Evolutionary conservation across 139 green algal species (phyloP), one percentile per base, ranked within the genome.

Genomic region (Edaphochlamys debaryana): DNA sequence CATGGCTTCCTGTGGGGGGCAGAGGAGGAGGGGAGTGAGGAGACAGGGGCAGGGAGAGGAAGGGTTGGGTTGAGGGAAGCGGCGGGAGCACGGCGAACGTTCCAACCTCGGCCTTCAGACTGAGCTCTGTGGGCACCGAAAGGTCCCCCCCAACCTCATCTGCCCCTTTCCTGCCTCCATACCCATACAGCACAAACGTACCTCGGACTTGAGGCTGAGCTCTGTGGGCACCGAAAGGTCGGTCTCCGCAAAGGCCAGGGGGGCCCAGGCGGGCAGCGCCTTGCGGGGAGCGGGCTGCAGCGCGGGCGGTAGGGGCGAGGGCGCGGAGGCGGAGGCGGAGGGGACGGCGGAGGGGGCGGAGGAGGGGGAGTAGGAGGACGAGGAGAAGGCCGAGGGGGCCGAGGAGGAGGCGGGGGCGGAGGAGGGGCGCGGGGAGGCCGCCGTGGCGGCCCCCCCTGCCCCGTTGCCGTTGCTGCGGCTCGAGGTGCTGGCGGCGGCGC

Each of bases 1-100:
- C 77, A 88, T 29, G 4, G 89, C 85, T 0, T 88, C 84, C 89
- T 95, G 86, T 37, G 69, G 19, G 6, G 37, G 37, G n/a, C n/a
- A n/a, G n/a, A n/a, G n/a, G n/a, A n/a, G n/a, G n/a, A n/a, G n/a
- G n/a, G n/a, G n/a, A n/a, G n/a, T n/a, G n/a, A n/a, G n/a, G n/a
- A n/a, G n/a, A n/a, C n/a, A n/a, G n/a, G n/a, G n/a, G n/a, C n/a
- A n/a, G n/a, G n/a, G n/a, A n/a, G n/a, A n/a, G n/a, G n/a, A n/a
- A n/a, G n/a, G n/a, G n/a, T n/a, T n/a, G n/a, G n/a, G n/a, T n/a
- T n/a, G n/a, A n/a, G n/a, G n/a, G n/a, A n/a, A n/a, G n/a, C n/a
- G n/a, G n/a, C n/a, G n/a, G n/a, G n/a, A n/a, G n/a, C n/a, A n/a
- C n/a, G n/a, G n/a, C n/a, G n/a, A n/a, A n/a, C n/a, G n/a, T n/a